Evolutionary conservation across 2,329 filamentous ascomycete genomes (phyloP).

Genomic region (Cercospora janseana): DNA sequence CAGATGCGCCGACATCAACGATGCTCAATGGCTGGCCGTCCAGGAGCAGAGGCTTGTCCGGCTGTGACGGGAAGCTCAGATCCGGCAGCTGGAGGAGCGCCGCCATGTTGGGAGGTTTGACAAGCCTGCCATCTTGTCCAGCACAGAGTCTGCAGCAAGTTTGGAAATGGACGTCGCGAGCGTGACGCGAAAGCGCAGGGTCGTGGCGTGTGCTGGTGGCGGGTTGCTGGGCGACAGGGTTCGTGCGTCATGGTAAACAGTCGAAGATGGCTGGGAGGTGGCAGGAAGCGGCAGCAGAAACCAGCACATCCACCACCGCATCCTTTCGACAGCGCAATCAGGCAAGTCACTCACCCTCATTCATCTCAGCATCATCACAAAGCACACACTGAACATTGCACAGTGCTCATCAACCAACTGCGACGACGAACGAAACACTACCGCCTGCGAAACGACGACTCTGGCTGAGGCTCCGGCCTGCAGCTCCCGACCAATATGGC

Average conservation of each 20-base stretch:
- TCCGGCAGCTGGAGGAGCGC: background rate
- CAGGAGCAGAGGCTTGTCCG: slow-evolving; percentile 1
- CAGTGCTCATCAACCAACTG: background rate
- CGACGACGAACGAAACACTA: background rate
- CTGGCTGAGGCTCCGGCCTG: slow-evolving; percentile 35
- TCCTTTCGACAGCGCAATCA: background rate
- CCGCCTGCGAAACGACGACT: slow-evolving; percentile 1
- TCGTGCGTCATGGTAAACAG: slow-evolving; percentile 5
- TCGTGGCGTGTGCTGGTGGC: no score
- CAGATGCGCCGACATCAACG: background rate
- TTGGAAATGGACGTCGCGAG: background rate
- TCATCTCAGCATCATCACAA: background rate
- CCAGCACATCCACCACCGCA: slow-evolving; percentile 7
- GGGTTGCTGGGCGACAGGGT: slow-evolving; percentile 2
- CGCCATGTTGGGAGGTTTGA: background rate
- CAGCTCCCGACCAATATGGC: slow-evolving; percentile 32
- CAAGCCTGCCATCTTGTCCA: background rate
- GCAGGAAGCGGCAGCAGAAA: background rate
- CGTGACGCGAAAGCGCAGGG: background rate
- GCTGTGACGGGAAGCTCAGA: slow-evolving; percentile 8
- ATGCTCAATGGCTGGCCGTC: slow-evolving; percentile 11
- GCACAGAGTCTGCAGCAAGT: background rate
- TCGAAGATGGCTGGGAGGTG: slow-evolving; percentile 13
- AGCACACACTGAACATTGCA: background rate
- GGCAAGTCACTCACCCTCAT: background rate